These are phyloP conservation scores for Phytophthora tubulina DNA, from an alignment of 352 stramenopile genomes.

Conservation along the genomic window DNA sequence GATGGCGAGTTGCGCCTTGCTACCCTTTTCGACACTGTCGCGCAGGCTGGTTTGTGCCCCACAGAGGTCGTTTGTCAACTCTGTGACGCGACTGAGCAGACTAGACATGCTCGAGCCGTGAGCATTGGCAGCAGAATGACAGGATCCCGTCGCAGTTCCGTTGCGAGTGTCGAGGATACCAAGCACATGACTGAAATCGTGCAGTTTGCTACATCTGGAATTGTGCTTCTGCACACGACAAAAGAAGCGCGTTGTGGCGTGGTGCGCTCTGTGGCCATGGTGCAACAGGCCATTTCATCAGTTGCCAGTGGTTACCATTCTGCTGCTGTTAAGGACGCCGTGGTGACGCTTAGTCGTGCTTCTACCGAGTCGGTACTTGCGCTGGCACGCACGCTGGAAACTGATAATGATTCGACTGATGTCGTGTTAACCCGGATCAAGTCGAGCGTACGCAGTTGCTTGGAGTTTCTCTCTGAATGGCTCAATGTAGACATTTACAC, in stretches of 20 bases:
- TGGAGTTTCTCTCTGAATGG: constrained; percentile 52
- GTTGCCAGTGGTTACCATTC: constrained; percentile 35
- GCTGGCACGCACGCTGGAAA: constrained; percentile 47
- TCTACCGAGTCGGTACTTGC: constrained; percentile 53
- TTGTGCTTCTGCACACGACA: constrained; percentile 64
- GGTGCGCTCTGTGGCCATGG: constrained; percentile 46
- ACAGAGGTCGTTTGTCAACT: constrained; percentile 53
- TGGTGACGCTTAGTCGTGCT: constrained; percentile 51
- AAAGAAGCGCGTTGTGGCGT: constrained; percentile 46
- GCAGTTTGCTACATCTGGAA: constrained; percentile 53
- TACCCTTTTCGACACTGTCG: constrained; percentile 40
- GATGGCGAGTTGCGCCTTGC: constrained; percentile 18
- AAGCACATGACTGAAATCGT: constrained; percentile 52
- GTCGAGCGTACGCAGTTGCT: constrained; percentile 38
- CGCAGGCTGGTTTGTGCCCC: constrained; percentile 53
- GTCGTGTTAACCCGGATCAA: constrained; percentile 29
- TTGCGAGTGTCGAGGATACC: constrained; percentile 32
- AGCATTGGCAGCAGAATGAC: constrained; percentile 30
- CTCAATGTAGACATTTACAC: constrained; percentile 48
- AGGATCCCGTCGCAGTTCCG: constrained; percentile 17
- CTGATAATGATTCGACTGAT: not conserved
- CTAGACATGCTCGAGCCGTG: constrained; percentile 36
- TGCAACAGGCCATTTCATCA: constrained; percentile 49
- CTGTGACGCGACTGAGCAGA: constrained; percentile 49
- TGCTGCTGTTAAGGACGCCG: constrained; percentile 40